Percentiles rank a stretch among this genome's conserved stretches.
These are phyloP conservation scores for Nicotiana rustica DNA, from an alignment of 305 asterid species.

Conservation along the genomic window DNA sequence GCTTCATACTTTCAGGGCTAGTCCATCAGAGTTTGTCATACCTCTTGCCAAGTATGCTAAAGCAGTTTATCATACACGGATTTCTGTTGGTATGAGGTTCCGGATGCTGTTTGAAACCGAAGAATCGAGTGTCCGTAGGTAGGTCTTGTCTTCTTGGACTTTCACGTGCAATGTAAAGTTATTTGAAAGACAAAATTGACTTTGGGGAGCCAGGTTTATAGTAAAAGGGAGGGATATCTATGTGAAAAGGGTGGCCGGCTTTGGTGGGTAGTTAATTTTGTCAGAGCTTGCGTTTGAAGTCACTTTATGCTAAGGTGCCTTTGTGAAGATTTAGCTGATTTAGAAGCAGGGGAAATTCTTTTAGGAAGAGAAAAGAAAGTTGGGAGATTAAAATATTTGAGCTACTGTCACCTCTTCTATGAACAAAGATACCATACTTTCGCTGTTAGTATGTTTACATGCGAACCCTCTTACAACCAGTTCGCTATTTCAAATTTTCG, in stretches of 20 bases:
- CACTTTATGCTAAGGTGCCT: neutral
- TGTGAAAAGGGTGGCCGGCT: slow-evolving; percentile 5
- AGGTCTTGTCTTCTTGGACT: slow-evolving; percentile 38
- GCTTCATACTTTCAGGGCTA: slow-evolving; percentile 62
- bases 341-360: slow-evolving; percentile 13
- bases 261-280: slow-evolving; percentile 1
- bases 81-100: slow-evolving; percentile 89
- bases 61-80: slow-evolving; percentile 79
- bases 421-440: slow-evolving; percentile 4
- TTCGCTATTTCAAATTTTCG: neutral
- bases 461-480: neutral
- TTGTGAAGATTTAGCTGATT: slow-evolving; percentile 21
- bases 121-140: slow-evolving; percentile 89
- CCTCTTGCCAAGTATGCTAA: slow-evolving; percentile 82
- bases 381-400: neutral
- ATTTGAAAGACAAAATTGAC: slow-evolving; percentile 14
- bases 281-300: slow-evolving; percentile 4
- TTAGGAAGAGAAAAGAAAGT: slow-evolving; percentile 31
- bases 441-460: neutral
- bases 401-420: neutral
- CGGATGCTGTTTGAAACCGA: slow-evolving; percentile 92
- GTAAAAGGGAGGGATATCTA: slow-evolving; percentile 1
- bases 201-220: neutral
- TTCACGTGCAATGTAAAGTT: neutral
- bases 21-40: slow-evolving; percentile 86